Evolutionary conservation across 495 filamentous ascomycete species (phyloP).

Genomic region (Penicillium psychrofluorescens): DNA sequence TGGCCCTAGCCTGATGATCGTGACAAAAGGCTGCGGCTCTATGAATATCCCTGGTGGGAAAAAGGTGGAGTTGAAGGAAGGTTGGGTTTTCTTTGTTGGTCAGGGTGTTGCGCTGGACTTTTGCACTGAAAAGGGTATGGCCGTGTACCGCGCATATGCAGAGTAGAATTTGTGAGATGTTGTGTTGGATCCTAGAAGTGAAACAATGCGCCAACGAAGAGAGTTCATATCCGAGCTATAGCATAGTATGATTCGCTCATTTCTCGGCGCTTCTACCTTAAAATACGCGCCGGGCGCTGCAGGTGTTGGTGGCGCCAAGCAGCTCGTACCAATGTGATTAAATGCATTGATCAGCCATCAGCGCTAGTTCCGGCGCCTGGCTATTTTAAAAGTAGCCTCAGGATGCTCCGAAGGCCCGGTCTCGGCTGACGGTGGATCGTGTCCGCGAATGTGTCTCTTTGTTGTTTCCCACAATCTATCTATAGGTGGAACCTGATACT

Average conservation of each 20-base stretch:
- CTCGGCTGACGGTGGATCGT: constrained; percentile 1
- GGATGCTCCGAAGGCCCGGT: no score
- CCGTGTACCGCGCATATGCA: constrained; percentile 49
- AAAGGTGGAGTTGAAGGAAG: constrained; percentile 50
- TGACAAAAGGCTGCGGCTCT: constrained; percentile 52
- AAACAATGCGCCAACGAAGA: no score
- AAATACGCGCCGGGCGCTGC: no score
- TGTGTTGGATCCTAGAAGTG: no score
- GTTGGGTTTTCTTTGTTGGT: constrained; percentile 61
- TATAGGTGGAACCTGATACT: constrained; percentile 19
- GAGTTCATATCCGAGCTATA: no score
- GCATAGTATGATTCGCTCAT: no score
- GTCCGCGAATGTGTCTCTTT: neutral
- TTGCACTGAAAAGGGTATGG: constrained; percentile 40
- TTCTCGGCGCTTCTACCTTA: no score
- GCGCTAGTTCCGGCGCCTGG: no score
- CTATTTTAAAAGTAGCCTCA: no score
- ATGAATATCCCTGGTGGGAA: constrained; percentile 47
- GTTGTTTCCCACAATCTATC: constrained; percentile 12
- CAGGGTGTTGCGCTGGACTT: constrained; percentile 48
- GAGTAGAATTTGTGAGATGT: constrained; percentile 21
- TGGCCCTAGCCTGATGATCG: constrained; percentile 61
- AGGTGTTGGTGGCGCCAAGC: no score
- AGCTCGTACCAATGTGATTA: no score
- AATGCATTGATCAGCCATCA: no score